Evolutionary conservation across 2,329 filamentous ascomycete genomes (phyloP), one percentile per base, ranked within the genome.

Genomic region (Cyphellophora europaea): DNA sequence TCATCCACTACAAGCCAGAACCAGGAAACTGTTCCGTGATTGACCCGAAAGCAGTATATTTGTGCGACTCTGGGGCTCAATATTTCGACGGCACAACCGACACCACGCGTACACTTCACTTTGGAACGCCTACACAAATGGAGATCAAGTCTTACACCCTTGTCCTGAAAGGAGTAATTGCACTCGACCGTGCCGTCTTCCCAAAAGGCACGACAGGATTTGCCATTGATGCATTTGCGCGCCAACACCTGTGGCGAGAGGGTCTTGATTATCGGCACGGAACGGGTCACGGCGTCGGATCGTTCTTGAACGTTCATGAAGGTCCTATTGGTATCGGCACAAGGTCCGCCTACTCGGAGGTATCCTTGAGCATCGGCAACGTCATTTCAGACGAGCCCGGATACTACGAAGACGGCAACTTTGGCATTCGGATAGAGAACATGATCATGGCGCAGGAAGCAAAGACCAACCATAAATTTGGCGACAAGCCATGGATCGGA

Each of bases 11-110:
- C 66, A 83, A 82, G 48, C 88, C 91, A 0, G 84, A 94, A 53
- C 77, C 73, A 36, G 86, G 82, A 13, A 80, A 71, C 43, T 96
- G 89, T 60, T 74, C 87, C 6, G 65, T 74, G 17, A 86, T 98
- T 49, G 86, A 98, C 48, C 85, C 86, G 0, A 76, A 77, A 5
- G 78, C 79, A 11, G 77, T 98, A 39, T 98, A 98, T 53, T 75
- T 98, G 3, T 98, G 91, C 56, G 91, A 98, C 59, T 96, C 91
- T 14, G 91, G 91, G 14, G 91, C 84, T n/a, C 91, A 98, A 58
- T 98, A 89, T 52, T 69, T 82, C 3, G 91, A 98, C 56, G 91
- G 91, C 37, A 98, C 91, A 1, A 98, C 91, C 0, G 91, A 98
- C 53, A 93, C 86, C 1, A 98, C 91, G 4, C 74, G 91, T 27